Evolutionary conservation across 1,284 basidiomycete genomes (phyloP).

Genomic region (Cutaneotrichosporon arboriforme): DNA sequence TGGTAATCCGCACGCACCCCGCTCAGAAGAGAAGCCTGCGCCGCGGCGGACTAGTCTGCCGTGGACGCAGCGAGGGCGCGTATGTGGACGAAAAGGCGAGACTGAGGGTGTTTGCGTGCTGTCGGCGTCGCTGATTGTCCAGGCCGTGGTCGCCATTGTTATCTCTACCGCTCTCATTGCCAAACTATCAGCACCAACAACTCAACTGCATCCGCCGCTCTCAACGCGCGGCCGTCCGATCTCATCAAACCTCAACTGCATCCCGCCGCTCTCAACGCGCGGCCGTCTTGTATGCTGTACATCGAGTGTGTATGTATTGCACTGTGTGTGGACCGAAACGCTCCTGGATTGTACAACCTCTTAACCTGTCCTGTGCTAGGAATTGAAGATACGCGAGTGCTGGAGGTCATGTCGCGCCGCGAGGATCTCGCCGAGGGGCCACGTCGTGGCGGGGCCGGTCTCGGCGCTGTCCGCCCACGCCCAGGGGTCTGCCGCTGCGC

Average conservation of each 20-base stretch:
- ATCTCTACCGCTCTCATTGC: no score
- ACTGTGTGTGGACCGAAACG: background rate
- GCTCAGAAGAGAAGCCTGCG: conserved; percentile 4
- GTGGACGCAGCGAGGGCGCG: conserved; percentile 18
- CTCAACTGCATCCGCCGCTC: no score
- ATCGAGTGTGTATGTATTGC: background rate
- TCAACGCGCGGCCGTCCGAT: no score
- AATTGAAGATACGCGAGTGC: conserved; percentile 93
- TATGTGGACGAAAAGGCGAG: conserved; percentile 34
- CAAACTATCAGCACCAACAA: no score
- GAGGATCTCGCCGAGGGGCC: conserved; percentile 94
- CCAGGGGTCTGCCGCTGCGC: no score
- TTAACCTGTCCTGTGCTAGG: no score
- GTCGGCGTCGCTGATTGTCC: no score
- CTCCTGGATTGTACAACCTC: no score
- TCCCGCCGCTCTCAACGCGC: no score
- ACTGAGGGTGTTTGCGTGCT: conserved; percentile 26
- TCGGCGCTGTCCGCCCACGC: conserved; percentile 37
- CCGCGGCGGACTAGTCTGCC: background rate
- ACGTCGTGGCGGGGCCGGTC: conserved; percentile 70
- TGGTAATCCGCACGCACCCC: conserved; percentile 38
- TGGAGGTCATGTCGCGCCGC: conserved; percentile 85
- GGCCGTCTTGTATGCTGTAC: background rate
- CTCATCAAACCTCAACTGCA: no score
- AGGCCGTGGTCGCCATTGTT: no score